phyloP scores from a whole-genome alignment of 345 rosid genomes.

The Murraya paniculata region DNA sequence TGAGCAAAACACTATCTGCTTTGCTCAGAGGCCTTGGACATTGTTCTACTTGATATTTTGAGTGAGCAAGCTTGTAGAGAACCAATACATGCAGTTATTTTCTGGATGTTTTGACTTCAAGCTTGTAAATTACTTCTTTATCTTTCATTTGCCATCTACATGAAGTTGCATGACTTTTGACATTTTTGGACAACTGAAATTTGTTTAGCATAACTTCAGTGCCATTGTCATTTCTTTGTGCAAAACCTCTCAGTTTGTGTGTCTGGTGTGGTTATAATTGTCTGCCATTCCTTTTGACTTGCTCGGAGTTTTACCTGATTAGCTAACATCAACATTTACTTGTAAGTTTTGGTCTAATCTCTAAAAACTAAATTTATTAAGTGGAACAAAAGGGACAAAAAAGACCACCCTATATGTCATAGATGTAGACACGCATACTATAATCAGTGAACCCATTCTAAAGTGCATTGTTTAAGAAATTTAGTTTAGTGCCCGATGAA shows the following conservation, averaged over 20 bases:
- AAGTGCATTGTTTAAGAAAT: not conserved
- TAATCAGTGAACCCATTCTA: not conserved
- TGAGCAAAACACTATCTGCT: not conserved
- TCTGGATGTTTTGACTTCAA: not conserved
- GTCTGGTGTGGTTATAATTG: not conserved
- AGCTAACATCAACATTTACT: not conserved
- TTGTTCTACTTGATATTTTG: not conserved
- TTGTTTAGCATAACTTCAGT: not conserved
- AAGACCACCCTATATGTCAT: not conserved
- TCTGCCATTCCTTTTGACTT: not conserved
- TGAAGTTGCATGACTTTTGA: not conserved
- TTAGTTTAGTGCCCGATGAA: not conserved
- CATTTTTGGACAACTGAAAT: not conserved
- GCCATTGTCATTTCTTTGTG: not conserved
- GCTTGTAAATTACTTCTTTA: not conserved
- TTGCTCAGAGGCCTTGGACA: not conserved
- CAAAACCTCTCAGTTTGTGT: not conserved
- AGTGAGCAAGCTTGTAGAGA: not conserved
- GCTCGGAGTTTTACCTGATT: not conserved
- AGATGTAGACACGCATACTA: not conserved
- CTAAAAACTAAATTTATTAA: not conserved
- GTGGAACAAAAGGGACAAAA: not conserved
- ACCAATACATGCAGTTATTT: not conserved
- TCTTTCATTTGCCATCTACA: not conserved
- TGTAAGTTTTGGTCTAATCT: not conserved